These are phyloP conservation scores for Ophiostoma himal-ulmi DNA, from an alignment of 2,329 filamentous ascomycete species.

Conservation along the genomic window DNA sequence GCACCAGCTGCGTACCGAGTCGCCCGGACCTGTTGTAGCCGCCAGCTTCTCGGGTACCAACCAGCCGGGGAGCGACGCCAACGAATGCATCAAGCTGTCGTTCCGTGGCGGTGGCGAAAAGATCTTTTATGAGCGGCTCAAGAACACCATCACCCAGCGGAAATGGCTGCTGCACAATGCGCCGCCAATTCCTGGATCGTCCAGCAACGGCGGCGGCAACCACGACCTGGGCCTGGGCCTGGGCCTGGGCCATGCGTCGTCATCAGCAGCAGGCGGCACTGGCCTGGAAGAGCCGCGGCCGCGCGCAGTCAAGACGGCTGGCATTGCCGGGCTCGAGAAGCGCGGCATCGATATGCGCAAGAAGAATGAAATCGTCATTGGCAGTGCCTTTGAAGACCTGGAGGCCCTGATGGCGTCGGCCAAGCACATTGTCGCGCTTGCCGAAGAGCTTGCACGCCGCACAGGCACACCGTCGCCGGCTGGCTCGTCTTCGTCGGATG, in stretches of 20 bases:
- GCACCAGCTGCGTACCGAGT: slow-evolving; percentile 54
- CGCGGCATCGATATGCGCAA: slow-evolving; percentile 76
- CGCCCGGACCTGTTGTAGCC: slow-evolving; percentile 66
- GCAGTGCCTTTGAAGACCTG: slow-evolving; percentile 89
- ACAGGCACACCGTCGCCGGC: slow-evolving; percentile 33
- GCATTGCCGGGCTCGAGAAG: slow-evolving; percentile 87
- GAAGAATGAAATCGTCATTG: slow-evolving; percentile 90
- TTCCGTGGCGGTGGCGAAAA: slow-evolving; percentile 86
- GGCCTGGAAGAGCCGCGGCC: slow-evolving; percentile 9
- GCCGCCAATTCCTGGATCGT: slow-evolving; percentile 71
- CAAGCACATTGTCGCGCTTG: slow-evolving; percentile 90
- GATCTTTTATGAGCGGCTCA: slow-evolving; percentile 83
- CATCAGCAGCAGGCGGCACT: slow-evolving; percentile 24
- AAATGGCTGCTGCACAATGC: slow-evolving; percentile 93
- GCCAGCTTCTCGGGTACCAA: slow-evolving; percentile 28
- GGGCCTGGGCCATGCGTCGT: background rate
- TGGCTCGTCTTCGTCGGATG: slow-evolving; percentile 27
- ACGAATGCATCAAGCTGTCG: slow-evolving; percentile 80
- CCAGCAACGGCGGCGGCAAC: slow-evolving; percentile 17
- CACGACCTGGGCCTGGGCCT: background rate
- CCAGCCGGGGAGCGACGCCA: slow-evolving; percentile 44
- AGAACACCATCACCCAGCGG: slow-evolving; percentile 78
- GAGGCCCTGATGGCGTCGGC: slow-evolving; percentile 96
- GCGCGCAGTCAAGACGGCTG: slow-evolving; percentile 55
- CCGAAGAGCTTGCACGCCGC: slow-evolving; percentile 76